phyloP scores from a whole-genome alignment of 768 basidiomycete species.

The Tylopilus intermedius region DNA sequence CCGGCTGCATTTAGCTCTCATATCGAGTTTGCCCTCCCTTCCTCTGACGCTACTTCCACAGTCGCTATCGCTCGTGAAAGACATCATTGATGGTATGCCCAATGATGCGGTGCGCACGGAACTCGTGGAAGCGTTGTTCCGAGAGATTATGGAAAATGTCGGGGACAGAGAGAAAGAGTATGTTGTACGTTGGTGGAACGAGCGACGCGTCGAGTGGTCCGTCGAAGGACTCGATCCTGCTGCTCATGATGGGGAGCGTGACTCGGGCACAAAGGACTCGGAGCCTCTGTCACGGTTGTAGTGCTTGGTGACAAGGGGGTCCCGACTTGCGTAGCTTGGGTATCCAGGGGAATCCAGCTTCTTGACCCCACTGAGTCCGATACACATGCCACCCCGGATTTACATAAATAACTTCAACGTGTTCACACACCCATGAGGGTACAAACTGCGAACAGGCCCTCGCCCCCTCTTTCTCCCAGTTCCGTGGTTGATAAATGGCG shows the following conservation, averaged over 20 bases:
- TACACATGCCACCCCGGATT: background rate
- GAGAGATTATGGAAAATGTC: conserved; percentile 57
- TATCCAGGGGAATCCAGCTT: too few species aligned
- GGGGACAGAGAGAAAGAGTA: conserved; percentile 45
- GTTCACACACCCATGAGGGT: too few species aligned
- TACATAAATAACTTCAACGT: background rate
- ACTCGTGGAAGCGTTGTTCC: conserved; percentile 54
- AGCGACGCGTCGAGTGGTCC: conserved; percentile 31
- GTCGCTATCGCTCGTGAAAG: conserved; percentile 46
- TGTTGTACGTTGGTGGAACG: conserved; percentile 71
- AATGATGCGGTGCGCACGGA: conserved; percentile 34
- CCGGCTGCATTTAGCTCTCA: conserved; percentile 58
- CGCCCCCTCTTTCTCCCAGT: background rate
- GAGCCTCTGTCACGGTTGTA: conserved; percentile 9
- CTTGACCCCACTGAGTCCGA: too few species aligned
- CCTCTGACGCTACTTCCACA: conserved; percentile 52
- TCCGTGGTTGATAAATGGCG: conserved; percentile 17
- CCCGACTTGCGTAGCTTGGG: too few species aligned
- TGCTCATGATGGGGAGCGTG: background rate
- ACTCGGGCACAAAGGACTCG: background rate
- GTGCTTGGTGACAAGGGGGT: background rate
- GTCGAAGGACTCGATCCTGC: background rate
- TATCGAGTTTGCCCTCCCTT: conserved; percentile 62
- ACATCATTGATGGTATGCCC: conserved; percentile 30
- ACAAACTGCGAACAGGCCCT: background rate